Conservation (phyloP, 2,329 filamentous ascomycete species). For the Epichloe aotearoae region DNA sequence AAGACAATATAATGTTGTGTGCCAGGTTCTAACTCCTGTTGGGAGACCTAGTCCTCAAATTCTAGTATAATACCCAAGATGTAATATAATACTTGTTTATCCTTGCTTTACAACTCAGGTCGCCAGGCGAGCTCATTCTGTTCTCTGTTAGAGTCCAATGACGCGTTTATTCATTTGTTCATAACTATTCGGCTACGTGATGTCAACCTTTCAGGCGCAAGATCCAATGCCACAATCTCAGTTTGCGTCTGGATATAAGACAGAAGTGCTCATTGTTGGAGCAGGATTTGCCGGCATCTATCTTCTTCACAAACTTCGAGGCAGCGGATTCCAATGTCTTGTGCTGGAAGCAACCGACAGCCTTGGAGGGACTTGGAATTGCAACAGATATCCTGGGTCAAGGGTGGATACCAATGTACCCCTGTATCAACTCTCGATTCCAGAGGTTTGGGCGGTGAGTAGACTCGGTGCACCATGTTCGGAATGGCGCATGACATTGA, state of each 20-base stretch:
- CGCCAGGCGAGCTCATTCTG: too few relatives aligned
- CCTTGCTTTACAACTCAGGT: too few relatives aligned
- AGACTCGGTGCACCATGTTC: background rate
- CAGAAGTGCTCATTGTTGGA: slow-evolving; percentile 29
- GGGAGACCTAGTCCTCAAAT: too few relatives aligned
- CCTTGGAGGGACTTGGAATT: slow-evolving; percentile 40
- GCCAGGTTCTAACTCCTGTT: too few relatives aligned
- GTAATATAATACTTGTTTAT: too few relatives aligned
- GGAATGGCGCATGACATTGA: slow-evolving; percentile 3
- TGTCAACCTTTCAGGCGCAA: background rate
- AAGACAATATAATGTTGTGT: too few relatives aligned
- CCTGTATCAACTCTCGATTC: slow-evolving; percentile 39
- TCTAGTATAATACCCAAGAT: too few relatives aligned
- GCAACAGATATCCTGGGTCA: slow-evolving; percentile 43
- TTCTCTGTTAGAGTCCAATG: too few relatives aligned
- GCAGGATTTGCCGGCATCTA: slow-evolving; percentile 36
- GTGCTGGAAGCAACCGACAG: slow-evolving; percentile 40
- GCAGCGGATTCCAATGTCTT: slow-evolving; percentile 32
- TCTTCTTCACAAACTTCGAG: slow-evolving; percentile 37
- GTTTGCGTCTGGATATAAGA: background rate
- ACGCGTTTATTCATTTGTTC: too few relatives aligned
- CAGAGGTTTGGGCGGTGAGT: slow-evolving; percentile 25
- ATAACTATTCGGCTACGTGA: background rate
- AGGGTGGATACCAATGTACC: slow-evolving; percentile 40
- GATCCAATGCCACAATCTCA: background rate